Base-by-base conservation (phyloP, 805 yeast genomes). In the Saturnispora saitoi region DNA sequence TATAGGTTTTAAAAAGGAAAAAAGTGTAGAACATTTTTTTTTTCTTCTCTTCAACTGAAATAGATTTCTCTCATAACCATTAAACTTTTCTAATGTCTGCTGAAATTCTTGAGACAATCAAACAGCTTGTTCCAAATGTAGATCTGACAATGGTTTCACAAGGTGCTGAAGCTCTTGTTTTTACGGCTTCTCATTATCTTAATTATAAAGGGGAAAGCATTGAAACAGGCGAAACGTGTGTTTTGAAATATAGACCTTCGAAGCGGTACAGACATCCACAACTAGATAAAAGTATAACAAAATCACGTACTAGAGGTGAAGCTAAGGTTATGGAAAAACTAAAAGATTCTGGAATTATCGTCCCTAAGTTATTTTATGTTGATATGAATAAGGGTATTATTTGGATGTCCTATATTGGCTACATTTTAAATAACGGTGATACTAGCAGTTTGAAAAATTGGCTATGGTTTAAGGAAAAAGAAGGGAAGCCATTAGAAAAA, bases 111-210 rank as follows among this genome's bases (percentile, higher is more conserved):
- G 65, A 59, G 2, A 62, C 57, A 31, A 81, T 79, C 0, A 65
- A 71, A 43, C 38, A 54, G 0, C 65, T 71, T 20, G 59, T 83
- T 20, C 73, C 76, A 1, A 69, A 73, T 38, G 68, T 82, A 6
- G 77, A 80, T 0, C 60, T 83, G 4, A 58, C 63, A 1, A 69
- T 77, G 28, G 68, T 88, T 2, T 85, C 95, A 0, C 96, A 88
- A 60, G 96, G 96, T 24, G 96, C 96, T 1, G 96, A 88, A 62
- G 95, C 95, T 0, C 71, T 87, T 10, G 89, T 87, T 2, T 86
- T 85, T 63, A 61, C 70, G 11, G 74, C 91, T 0, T 51, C 63
- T 1, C 60, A 61, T 2, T 95, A 88, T 63, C 95, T 95, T 24
- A 88, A 83, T 59, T 58, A 73, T 24, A 73, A 79, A 8, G 26